Evolutionary conservation across 768 basidiomycete species (phyloP).

Genomic region (Suillus paluster): DNA sequence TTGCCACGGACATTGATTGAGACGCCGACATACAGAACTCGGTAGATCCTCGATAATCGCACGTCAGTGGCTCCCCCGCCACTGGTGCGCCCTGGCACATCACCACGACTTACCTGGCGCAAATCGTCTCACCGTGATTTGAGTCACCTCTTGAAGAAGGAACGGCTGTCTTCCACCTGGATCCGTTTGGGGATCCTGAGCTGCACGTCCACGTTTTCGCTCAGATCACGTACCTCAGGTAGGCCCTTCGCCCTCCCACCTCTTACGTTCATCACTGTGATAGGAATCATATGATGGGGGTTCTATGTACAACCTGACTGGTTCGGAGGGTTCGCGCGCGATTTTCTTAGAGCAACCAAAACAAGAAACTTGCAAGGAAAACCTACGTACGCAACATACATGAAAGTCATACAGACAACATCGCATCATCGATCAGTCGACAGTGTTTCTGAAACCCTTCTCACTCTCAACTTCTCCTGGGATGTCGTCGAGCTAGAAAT

Average conservation of each 20-base stretch:
- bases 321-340: not conserved
- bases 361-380: not conserved
- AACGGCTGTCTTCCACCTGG: too few relatives aligned
- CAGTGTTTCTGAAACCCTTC: slow-evolving; percentile 53
- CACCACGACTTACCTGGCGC: too few relatives aligned
- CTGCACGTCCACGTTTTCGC: too few relatives aligned
- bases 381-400: not conserved
- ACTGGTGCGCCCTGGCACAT: too few relatives aligned
- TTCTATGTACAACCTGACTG: not conserved
- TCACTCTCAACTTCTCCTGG: slow-evolving; percentile 68
- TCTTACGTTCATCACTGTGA: too few relatives aligned
- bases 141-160: too few relatives aligned
- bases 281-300: too few relatives aligned
- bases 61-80: not conserved
- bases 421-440: slow-evolving; percentile 18
- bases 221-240: too few relatives aligned
- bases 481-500: slow-evolving; percentile 54
- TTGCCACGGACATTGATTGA: too few relatives aligned
- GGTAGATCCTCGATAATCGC: not conserved
- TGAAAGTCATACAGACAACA: not conserved
- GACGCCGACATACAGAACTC: not conserved
- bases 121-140: too few relatives aligned
- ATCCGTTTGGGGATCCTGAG: too few relatives aligned
- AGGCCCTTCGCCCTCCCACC: too few relatives aligned
- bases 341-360: not conserved